Evolutionary conservation across 306 rosid species (phyloP).

Genomic region (Dryas drummondii): DNA sequence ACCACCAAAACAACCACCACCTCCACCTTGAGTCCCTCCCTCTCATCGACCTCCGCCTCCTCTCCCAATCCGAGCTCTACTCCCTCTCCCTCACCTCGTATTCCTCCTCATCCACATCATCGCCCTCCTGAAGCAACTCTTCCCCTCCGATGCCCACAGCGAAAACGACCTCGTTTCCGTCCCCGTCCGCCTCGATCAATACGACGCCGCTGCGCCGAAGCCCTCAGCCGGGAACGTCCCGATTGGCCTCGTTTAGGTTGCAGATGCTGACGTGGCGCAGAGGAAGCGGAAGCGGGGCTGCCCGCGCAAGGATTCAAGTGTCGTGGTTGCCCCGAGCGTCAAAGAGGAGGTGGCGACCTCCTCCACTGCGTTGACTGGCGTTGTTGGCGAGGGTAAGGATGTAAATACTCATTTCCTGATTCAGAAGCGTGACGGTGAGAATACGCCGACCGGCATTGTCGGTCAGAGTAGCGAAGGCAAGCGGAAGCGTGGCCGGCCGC

Average conservation of each 20-base stretch:
- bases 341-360: neutral
- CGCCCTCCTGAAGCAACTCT: conserved; percentile 47
- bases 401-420: neutral
- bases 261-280: neutral
- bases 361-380: conserved; percentile 8
- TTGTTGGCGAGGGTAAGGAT: neutral
- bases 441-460: neutral
- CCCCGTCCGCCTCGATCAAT: conserved; percentile 35
- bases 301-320: conserved; percentile 13
- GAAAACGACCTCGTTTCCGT: conserved; percentile 31
- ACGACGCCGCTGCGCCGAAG: conserved; percentile 22
- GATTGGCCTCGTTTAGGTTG: conserved; percentile 19
- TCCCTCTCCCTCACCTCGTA: too few relatives aligned
- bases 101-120: too few relatives aligned
- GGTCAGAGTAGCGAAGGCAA: conserved; percentile 21
- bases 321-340: neutral
- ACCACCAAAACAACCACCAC: neutral
- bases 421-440: conserved; percentile 1
- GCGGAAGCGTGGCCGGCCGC: conserved; percentile 83
- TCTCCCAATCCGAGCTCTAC: conserved; percentile 72
- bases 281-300: conserved; percentile 37
- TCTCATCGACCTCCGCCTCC: conserved; percentile 59
- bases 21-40: conserved; percentile 42
- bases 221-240: conserved; percentile 18
- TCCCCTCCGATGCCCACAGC: conserved; percentile 41